Conservation (phyloP, 345 rosid genomes). For the Lepidium aucheri region DNA sequence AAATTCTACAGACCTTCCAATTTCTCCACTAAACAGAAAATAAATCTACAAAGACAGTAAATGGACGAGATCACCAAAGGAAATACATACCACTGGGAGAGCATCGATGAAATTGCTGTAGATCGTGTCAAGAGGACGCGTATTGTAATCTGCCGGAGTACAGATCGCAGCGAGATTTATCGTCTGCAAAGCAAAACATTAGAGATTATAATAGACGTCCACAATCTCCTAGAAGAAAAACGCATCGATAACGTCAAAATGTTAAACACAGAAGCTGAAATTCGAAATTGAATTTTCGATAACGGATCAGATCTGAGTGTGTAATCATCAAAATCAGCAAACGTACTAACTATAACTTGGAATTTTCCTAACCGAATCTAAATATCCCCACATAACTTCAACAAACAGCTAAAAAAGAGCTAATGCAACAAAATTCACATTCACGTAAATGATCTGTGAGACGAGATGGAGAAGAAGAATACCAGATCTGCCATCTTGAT, state of each 20-base stretch:
- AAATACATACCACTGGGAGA: constrained; percentile 81
- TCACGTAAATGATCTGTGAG: neutral
- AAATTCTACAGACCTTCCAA: neutral
- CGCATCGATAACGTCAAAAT: neutral
- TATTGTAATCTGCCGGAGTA: constrained; percentile 99
- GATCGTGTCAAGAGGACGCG: constrained; percentile 96
- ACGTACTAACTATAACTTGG: neutral
- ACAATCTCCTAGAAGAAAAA: neutral
- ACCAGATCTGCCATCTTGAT: constrained; percentile 99
- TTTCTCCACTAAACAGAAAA: neutral
- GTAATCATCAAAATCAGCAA: constrained; percentile 3
- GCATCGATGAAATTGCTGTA: constrained; percentile 99
- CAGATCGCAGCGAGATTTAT: constrained; percentile 99
- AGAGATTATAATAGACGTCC: neutral
- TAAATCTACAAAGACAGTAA: neutral
- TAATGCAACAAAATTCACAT: neutral
- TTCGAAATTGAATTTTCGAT: neutral
- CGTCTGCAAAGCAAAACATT: constrained; percentile 37
- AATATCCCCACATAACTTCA: neutral
- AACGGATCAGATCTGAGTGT: constrained; percentile 22
- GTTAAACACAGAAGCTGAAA: neutral
- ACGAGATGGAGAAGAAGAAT: neutral
- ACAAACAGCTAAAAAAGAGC: neutral
- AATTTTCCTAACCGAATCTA: neutral
- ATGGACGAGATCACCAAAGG: neutral